Evolutionary conservation across 2,329 filamentous ascomycete species (phyloP).

Genomic region (Claviceps sp.): DNA sequence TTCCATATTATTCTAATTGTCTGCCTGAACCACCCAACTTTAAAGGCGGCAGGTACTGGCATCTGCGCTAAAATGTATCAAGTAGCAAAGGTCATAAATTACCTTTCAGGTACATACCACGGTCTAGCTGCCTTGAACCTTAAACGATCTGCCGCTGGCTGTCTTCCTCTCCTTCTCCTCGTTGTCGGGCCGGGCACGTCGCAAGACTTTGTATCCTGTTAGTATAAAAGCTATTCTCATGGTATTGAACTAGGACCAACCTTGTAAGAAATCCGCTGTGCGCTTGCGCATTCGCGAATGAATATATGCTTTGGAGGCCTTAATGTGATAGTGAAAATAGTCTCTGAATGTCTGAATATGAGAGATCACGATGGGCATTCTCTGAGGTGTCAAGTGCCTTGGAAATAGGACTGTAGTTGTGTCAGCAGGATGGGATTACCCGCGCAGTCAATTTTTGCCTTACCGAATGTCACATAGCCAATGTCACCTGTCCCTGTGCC

Average conservation of each 20-base stretch:
- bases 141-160: constrained; percentile 89
- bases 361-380: constrained; percentile 89
- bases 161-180: constrained; percentile 98
- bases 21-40: background rate
- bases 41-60: background rate
- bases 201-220: constrained; percentile 54
- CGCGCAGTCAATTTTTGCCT: constrained; percentile 10
- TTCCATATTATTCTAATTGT: background rate
- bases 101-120: background rate
- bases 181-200: constrained; percentile 84
- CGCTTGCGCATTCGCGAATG: constrained; percentile 96
- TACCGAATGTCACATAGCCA: constrained; percentile 97
- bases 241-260: constrained; percentile 33
- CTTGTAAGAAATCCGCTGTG: constrained; percentile 96
- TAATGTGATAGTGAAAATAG: constrained; percentile 99
- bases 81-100: background rate
- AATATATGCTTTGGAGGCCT: constrained; percentile 98
- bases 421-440: constrained; percentile 10
- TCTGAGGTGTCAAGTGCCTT: constrained; percentile 78
- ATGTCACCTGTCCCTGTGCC: constrained; percentile 69
- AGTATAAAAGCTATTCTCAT: background rate
- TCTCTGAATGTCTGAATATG: constrained; percentile 99
- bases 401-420: constrained; percentile 68
- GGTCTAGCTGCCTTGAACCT: constrained; percentile 28
- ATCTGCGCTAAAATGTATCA: background rate